Conservation (phyloP, 768 basidiomycete genomes). For the Strobilomyces dryophilus region DNA sequence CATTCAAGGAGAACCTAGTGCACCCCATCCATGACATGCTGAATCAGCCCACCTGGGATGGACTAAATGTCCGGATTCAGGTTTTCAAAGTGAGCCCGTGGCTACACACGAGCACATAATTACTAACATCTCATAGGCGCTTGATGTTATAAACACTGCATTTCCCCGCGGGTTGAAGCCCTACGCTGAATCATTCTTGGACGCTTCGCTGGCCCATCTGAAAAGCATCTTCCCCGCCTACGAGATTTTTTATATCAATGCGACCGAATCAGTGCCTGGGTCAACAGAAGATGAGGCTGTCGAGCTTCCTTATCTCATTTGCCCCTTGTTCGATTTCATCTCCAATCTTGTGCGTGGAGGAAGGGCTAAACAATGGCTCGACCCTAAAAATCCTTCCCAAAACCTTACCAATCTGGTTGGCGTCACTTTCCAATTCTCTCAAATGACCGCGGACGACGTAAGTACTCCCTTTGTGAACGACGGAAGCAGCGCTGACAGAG, state of each 20-base stretch:
- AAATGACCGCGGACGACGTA: conserved; percentile 91
- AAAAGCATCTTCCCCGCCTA: conserved; percentile 57
- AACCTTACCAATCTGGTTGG: conserved; percentile 51
- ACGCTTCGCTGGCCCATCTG: conserved; percentile 56
- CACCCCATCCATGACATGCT: conserved; percentile 60
- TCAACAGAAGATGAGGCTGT: conserved; percentile 75
- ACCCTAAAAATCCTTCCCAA: conserved; percentile 22
- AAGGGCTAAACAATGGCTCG: conserved; percentile 63
- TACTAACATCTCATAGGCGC: conserved; percentile 46
- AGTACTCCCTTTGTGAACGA: conserved; percentile 19
- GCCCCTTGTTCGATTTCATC: conserved; percentile 78
- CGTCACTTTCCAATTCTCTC: conserved; percentile 63
- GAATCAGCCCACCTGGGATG: conserved; percentile 70
- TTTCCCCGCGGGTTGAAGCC: conserved; percentile 73
- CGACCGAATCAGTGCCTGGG: conserved; percentile 50
- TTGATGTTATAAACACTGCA: conserved; percentile 74
- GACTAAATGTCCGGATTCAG: conserved; percentile 72
- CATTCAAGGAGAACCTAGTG: conserved; percentile 73
- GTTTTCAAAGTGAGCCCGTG: conserved; percentile 66
- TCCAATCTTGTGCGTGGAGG: conserved; percentile 62
- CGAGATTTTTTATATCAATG: conserved; percentile 55
- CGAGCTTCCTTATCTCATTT: conserved; percentile 72
- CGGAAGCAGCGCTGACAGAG: background rate
- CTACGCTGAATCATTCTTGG: conserved; percentile 58
- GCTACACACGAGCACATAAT: background rate